Base-by-base conservation (phyloP, 495 filamentous ascomycete species). In the Talaromyces nanjingensis region DNA sequence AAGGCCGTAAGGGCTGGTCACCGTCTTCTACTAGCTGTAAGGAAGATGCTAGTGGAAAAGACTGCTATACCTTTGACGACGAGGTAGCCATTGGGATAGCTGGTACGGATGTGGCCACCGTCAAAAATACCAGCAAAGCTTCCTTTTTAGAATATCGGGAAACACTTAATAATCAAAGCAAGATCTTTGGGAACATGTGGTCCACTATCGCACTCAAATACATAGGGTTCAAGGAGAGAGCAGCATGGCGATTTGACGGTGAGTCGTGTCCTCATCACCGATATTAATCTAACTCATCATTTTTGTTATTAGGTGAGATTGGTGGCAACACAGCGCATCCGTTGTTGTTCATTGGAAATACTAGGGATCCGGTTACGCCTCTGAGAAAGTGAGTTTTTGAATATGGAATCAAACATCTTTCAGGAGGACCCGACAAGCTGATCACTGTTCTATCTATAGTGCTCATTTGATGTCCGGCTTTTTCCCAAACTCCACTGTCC, bases 291-390 rank as follows among this genome's bases (percentile, higher is more conserved):
- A 16, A 59, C 22, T 18, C 27, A 5, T 34, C 12, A 14, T 59
- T 37, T 16, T 25, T 12, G 16, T 31, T n/a, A 7, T 22, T 29
- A 62, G 45, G 31, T 11, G 60, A 47, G 47, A 53, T 47, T 31
- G 45, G 16, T 18, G 60, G 73, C 78, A 11, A 75, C 73, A 81
- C 78, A 2, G 75, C 72, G 68, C 73, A 76, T 24, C 79, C 79
- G 1, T 64, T 78, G 11, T 66, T 85, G 7, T 68, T 82, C 22
- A 72, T 81, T 18, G 74, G 76, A 1, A 82, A 79, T 62, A 74
- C 69, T 1, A 65, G 66, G 6, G 81, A 83, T 60, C 69, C 73
- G 0, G 68, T 74, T 29, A 83, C 82, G 0, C 77, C 82, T 18
- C 60, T 83, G 8, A 37, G 29, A 37, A 59, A 59, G 56, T 59